These are phyloP conservation scores for Alternaria hordeiaustralica DNA, from an alignment of 2,329 filamentous ascomycete genomes.

Conservation along the genomic window DNA sequence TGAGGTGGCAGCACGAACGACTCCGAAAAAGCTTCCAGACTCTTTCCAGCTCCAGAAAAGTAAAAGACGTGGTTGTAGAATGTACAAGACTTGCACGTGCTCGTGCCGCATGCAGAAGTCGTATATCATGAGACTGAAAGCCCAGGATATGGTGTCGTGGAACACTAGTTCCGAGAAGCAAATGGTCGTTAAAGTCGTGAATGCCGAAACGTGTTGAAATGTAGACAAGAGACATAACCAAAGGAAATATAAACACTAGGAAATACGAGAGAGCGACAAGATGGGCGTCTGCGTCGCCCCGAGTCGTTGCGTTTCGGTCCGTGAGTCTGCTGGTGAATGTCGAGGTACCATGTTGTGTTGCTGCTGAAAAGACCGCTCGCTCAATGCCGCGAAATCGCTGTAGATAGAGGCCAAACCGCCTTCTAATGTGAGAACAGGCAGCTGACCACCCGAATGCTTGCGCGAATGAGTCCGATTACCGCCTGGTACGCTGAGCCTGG, in stretches of 20 bases:
- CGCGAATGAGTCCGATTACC: conserved; percentile 26
- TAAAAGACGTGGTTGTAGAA: conserved; percentile 38
- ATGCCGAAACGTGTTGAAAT: conserved; percentile 40
- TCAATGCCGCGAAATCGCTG: conserved; percentile 26
- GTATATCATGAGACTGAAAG: conserved; percentile 44
- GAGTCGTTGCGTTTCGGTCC: conserved; percentile 41
- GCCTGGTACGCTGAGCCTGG: conserved; percentile 39
- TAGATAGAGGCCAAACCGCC: conserved; percentile 25
- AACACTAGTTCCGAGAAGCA: conserved; percentile 30
- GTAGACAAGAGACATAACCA: conserved; percentile 40
- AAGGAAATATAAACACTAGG: conserved; percentile 42
- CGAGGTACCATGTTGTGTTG: conserved; percentile 16
- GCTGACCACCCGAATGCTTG: conserved; percentile 26
- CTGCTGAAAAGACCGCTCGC: conserved; percentile 25
- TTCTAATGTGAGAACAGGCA: conserved; percentile 34
- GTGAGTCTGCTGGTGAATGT: conserved; percentile 60
- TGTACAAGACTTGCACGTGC: conserved; percentile 47
- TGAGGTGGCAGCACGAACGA: conserved; percentile 27
- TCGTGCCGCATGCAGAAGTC: conserved; percentile 46
- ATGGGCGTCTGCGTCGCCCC: conserved; percentile 6
- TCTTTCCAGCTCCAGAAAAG: conserved; percentile 29
- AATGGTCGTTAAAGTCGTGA: conserved; percentile 47
- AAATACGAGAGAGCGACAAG: conserved; percentile 28
- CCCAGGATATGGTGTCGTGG: conserved; percentile 36
- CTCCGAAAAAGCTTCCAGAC: conserved; percentile 17